Conservation (phyloP, 2,329 filamentous ascomycete genomes). For the Ophiostoma sp. region DNA sequence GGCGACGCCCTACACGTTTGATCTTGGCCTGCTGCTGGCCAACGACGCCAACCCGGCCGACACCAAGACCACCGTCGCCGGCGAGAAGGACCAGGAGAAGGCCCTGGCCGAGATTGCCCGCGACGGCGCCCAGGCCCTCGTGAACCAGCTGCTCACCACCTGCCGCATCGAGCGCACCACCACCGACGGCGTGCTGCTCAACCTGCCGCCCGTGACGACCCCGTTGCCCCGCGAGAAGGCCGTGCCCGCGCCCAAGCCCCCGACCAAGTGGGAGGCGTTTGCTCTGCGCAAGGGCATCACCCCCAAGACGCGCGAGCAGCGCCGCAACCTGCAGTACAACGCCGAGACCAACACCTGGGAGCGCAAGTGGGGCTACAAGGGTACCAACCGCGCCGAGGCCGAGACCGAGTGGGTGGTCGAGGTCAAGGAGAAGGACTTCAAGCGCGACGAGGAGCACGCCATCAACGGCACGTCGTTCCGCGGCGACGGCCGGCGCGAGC, state of each 20-base stretch:
- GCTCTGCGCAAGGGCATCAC: constrained; percentile 96
- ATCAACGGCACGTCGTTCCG: constrained; percentile 53
- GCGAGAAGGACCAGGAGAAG: constrained; percentile 39
- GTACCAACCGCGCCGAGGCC: constrained; percentile 66
- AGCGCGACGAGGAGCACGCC: constrained; percentile 59
- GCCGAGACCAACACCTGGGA: constrained; percentile 82
- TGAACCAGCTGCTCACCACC: constrained; percentile 90
- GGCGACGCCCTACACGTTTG: constrained; percentile 86
- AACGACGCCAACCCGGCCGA: constrained; percentile 77
- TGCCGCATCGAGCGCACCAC: constrained; percentile 68
- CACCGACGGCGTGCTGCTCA: constrained; percentile 65
- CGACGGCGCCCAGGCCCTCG: constrained; percentile 82
- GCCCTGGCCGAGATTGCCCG: constrained; percentile 69
- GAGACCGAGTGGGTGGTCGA: constrained; percentile 88
- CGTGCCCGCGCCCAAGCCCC: constrained; percentile 70
- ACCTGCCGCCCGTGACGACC: constrained; percentile 65
- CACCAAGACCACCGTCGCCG: constrained; percentile 46
- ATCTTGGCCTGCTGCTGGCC: constrained; percentile 80
- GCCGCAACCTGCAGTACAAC: constrained; percentile 72
- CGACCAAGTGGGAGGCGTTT: constrained; percentile 94
- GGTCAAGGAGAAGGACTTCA: constrained; percentile 65
- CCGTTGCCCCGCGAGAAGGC: constrained; percentile 86
- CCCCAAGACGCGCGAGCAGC: constrained; percentile 73
- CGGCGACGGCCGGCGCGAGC: constrained; percentile 58
- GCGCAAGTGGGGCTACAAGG: constrained; percentile 92